Evolutionary conservation across 495 filamentous ascomycete genomes (phyloP), one percentile per base, ranked within the genome.

Genomic region (Chaetomium cochliodes): DNA sequence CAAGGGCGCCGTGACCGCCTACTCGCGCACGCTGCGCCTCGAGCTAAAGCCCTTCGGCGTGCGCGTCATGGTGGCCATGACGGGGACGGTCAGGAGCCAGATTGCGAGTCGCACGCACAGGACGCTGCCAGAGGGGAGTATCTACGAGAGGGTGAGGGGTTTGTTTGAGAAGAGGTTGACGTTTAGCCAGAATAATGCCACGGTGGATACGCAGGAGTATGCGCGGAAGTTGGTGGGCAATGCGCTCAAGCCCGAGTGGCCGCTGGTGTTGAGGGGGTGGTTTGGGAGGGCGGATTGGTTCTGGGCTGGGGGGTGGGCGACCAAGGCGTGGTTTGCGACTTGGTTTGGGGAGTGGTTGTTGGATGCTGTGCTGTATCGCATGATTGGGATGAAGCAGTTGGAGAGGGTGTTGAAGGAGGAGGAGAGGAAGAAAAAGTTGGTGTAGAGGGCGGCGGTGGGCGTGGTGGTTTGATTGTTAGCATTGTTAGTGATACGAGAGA

Each of bases 11-110:
- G 73, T 86, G 6, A 72, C 67, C 11, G 73, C 75, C 5, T 82
- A 82, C 65, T 80, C 79, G 37, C 80, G 85, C 57, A 80, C 80
- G 1, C 68, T 87, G 18, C 79, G 82, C 12, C 65, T 84, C 25
- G 84, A 86, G 65, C 74, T 87, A 37, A 77, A 76, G 53, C 83
- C 83, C 0, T 80, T 85, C 12, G 81, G 77, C 23, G 80, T 86
- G 49, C 82, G 77, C 65, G 84, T 82, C 68, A 81, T 83, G 73
- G 78, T 79, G 1, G 76, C 82, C 67, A 77, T 82, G 76, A 77
- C 79, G 2, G 82, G 82, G 23, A 81, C 79, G 28, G 77, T 84
- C n/a, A 75, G 68, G 41, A 78, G 76, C 56, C 77, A 80, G 63
- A 81, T 79, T 39, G 75, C 78, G 7, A 73, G 67, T 67, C 70